These are phyloP conservation scores for Cladophialophora exuberans DNA, from an alignment of 2,329 filamentous ascomycete species.

Conservation along the genomic window DNA sequence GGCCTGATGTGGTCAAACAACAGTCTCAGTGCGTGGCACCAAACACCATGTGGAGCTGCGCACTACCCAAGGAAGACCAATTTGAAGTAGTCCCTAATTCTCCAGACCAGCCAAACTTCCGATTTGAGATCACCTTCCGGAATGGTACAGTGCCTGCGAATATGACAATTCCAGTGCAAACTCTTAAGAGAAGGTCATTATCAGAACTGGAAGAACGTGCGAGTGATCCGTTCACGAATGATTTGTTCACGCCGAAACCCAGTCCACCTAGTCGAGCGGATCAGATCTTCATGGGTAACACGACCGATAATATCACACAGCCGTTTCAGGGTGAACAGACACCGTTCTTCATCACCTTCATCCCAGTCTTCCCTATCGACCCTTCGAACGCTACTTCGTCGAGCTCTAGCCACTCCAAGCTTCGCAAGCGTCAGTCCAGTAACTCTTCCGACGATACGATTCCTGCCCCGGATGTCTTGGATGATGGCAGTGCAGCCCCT, in stretches of 20 bases:
- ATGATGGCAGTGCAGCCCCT: conserved; percentile 70
- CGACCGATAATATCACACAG: conserved; percentile 73
- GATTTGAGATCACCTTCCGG: conserved; percentile 70
- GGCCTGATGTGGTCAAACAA: conserved; percentile 67
- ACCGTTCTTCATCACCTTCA: conserved; percentile 82
- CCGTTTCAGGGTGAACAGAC: conserved; percentile 82
- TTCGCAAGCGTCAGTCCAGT: conserved; percentile 31
- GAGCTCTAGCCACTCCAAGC: conserved; percentile 28
- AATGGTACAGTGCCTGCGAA: conserved; percentile 58
- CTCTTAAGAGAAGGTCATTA: conserved; percentile 41
- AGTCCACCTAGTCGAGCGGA: conserved; percentile 63
- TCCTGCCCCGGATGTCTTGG: conserved; percentile 28
- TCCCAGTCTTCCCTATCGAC: conserved; percentile 48
- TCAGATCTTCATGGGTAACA: conserved; percentile 80
- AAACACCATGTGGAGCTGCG: conserved; percentile 81
- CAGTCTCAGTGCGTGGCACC: conserved; percentile 72
- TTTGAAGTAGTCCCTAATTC: conserved; percentile 64
- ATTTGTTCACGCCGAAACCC: conserved; percentile 49
- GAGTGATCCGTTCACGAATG: conserved; percentile 40
- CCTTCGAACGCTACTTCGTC: conserved; percentile 37
- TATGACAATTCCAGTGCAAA: conserved; percentile 61
- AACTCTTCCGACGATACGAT: conserved; percentile 27
- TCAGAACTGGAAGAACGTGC: conserved; percentile 38
- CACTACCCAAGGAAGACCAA: conserved; percentile 77
- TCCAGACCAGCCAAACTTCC: conserved; percentile 74